Evolutionary conservation across 352 stramenopile species (phyloP), one percentile per base, ranked within the genome.

Genomic region (Albugo candida): DNA sequence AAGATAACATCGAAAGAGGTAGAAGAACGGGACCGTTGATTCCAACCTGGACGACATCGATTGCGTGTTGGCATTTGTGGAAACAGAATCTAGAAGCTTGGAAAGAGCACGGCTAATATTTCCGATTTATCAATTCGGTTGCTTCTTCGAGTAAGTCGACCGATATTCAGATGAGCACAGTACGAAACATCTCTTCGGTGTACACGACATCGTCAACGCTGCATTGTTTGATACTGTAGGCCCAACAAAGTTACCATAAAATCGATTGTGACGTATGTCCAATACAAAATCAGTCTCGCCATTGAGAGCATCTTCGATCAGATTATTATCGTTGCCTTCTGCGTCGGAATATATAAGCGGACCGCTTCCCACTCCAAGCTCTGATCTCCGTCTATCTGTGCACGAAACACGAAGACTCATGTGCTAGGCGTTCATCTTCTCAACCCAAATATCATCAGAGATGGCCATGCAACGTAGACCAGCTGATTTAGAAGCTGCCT

Each of bases 391-490:
- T 95, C 93, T 38, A 97, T 63, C 58, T 91, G 85, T 41, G 85
- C 89, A 56, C 88, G 81, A 41, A 82, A 53, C 11, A 93, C 83
- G n/a, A n/a, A n/a, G n/a, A n/a, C n/a, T n/a, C n/a, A n/a, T n/a
- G n/a, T 41, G 14, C 74, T 85, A 97, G 52, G 96, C 82, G 53
- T 93, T 84, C 31, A 74, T 71, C 53, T 96, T 75, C 36, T 93
- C 93, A 2, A 99, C 93, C 48, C 98, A 93, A 19, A 98, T 73
- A 14, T 93, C 75, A n/a, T 93, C 81, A 34, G 74, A 95, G 3
- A 98, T 63, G 18, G 94, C 93, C 94, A 99, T 99, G 67, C 94
- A 99, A 46, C 94, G 79, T 74, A 98, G 92, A 36, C 94, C 94
- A 11, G 94, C 93, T 35, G 93, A 93, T n/a, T 93, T 93, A 60